Base-by-base conservation (phyloP, 495 filamentous ascomycete species). In the Neurospora sp. region DNA sequence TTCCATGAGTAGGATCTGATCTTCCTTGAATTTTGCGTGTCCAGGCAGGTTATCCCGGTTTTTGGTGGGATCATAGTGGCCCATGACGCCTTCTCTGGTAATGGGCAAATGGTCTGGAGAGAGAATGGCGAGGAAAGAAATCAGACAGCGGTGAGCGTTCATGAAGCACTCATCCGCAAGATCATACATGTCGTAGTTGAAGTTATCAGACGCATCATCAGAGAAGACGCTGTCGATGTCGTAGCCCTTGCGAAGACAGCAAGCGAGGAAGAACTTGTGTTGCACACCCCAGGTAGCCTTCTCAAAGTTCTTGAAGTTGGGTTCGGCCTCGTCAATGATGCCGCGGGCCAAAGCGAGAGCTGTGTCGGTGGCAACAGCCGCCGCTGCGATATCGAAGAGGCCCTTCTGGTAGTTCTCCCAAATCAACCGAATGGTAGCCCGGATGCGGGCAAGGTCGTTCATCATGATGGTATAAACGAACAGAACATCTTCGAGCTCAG, bases 331-430 rank as follows among this genome's bases (percentile, higher is more conserved):
- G 9, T 84, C 77, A 70, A 78, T 81, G 74, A 82, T 71, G 42
- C 73, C 71, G 16, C 78, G 76, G 20, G 81, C 84, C 66, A 85
- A 73, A 27, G 82, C 80, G 16, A 84, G 75, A 9, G 84, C 81
- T 0, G 84, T 84, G 61, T 85, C 82, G 7, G 82, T 81, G 0
- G 79, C 78, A 42, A 84, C 72, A 18, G 83, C 82, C 1, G 79
- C 78, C 1, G 83, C 79, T 18, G 77, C 73, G 2, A 85, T 75
- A 38, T 84, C 81, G 41, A 78, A 75, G n/a, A 74, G 41, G 10
- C 79, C 81, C 7, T 68, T 70, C 61, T 69, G 72, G 48, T 81
- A 81, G 22, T 76, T 61, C 22, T 61, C 53, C 80, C 80, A 81
- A n/a, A 81, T 73, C 70, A 73, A 73, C 5, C 41, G 7, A 0